Base-by-base conservation (phyloP, 176 grass and related monocot species). In the Neostapfia colusana region DNA sequence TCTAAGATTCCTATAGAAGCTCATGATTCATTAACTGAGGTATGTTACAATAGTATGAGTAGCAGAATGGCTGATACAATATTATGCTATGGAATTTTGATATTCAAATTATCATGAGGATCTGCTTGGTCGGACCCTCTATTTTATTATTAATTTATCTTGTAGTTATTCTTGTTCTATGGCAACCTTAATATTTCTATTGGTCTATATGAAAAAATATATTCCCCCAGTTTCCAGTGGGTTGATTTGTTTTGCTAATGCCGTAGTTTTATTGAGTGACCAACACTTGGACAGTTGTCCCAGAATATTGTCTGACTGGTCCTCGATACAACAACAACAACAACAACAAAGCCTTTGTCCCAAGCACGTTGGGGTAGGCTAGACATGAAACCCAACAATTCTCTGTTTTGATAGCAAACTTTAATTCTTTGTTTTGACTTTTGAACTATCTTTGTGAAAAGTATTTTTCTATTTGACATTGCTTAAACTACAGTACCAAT, bases 21-120 rank as follows among this genome's bases (percentile, higher is more conserved):
- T 39, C 95, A 98, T 28, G 76, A 86, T 81, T 62, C 74, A n/a
- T 78, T 98, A 55, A 61, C 84, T 13, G 77, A 92, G 95, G 95
- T 98, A 89, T 6, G 63, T 69, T 81, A 57, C 53, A 79, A 17
- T 79, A 35, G 50, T 68, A 37, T 21, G 24, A 34, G 61, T 51
- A 58, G 2, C 44, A 60, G 8, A 58, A 79, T 49, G 46, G 43
- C 41, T 39, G 20, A 35, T 69, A 79, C 23, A 13, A 26, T 72
- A 81, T 38, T 81, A 46, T 85, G 58, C 64, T 36, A 64, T 78
- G 62, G 50, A 23, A 77, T 63, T 77, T 83, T 23, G 59, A 41
- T 5, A 36, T 72, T 53, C n/a, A 72, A 34, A 36, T 20, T 53
- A 72, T 37, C 34, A 16, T 73, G 9, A 57, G 21, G 49, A 40